Conservation (phyloP, 2,329 filamentous ascomycete genomes). For the Capronia americana region DNA sequence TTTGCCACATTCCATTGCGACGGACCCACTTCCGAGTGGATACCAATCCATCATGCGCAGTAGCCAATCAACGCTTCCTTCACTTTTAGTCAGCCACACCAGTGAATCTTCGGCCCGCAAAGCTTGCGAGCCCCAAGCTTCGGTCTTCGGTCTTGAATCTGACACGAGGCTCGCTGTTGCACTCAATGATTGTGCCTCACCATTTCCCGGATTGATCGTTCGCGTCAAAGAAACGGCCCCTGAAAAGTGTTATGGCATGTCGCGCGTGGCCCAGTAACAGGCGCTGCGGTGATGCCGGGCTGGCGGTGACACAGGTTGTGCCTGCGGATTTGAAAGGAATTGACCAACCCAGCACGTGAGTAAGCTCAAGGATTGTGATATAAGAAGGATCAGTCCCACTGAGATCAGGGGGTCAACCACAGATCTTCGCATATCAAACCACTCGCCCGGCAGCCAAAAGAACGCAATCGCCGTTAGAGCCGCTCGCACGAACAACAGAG, state of each 20-base stretch:
- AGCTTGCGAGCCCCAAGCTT: conserved; percentile 2
- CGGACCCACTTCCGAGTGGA: conserved; percentile 9
- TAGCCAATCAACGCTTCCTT: conserved; percentile 14
- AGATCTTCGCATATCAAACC: background rate
- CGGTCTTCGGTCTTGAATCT: conserved; percentile 9
- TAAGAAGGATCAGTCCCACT: background rate
- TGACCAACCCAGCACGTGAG: background rate
- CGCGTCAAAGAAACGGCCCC: background rate
- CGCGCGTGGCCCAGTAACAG: background rate
- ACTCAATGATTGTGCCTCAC: background rate
- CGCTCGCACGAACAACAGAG: background rate
- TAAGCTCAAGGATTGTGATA: background rate
- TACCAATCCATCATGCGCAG: conserved; percentile 20
- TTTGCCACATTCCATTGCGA: too few species aligned
- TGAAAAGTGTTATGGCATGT: background rate
- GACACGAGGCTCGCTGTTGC: conserved; percentile 20
- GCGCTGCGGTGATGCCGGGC: too few species aligned
- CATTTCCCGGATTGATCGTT: background rate
- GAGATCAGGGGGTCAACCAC: background rate
- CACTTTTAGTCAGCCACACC: background rate
- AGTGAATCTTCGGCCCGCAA: background rate
- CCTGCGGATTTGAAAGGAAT: background rate
- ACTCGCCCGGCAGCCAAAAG: background rate
- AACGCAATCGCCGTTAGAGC: background rate
- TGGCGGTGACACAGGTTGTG: background rate